A percentile compares a stretch with the other conserved stretches of the same genome.
Evolutionary conservation across 495 filamentous ascomycete genomes (phyloP).

Genomic region (Daldinia concentrica): DNA sequence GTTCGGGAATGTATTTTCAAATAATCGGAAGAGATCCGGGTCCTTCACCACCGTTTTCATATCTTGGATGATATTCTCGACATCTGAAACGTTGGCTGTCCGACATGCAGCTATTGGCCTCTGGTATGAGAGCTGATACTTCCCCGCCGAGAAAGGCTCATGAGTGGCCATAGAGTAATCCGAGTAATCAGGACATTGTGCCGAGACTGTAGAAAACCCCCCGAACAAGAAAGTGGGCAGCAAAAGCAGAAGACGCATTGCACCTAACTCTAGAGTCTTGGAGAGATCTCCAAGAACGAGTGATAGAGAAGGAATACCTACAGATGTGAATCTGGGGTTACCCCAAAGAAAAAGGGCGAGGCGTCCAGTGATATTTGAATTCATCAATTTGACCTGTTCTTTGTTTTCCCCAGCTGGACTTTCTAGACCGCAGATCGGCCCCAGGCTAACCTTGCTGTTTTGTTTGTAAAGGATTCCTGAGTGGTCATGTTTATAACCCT

Average conservation of each 20-base stretch:
- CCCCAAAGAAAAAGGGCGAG: slow-evolving; percentile 20
- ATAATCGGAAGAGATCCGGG: slow-evolving; percentile 72
- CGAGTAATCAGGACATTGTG: slow-evolving; percentile 64
- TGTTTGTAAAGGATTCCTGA: slow-evolving; percentile 26
- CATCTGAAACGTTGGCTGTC: slow-evolving; percentile 64
- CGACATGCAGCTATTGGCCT: slow-evolving; percentile 65
- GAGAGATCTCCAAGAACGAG: slow-evolving; percentile 17
- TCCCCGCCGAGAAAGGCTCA: slow-evolving; percentile 55
- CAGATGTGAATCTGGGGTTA: slow-evolving; percentile 15
- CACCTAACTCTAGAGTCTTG: slow-evolving; percentile 15
- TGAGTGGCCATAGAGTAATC: slow-evolving; percentile 58
- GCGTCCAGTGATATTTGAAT: slow-evolving; percentile 40
- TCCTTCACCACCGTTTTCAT: slow-evolving; percentile 63
- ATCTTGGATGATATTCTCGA: slow-evolving; percentile 63
- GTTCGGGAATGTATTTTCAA: slow-evolving; percentile 72
- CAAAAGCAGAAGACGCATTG: slow-evolving; percentile 34
- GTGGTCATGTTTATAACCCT: slow-evolving; percentile 36
- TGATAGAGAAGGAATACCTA: slow-evolving; percentile 5
- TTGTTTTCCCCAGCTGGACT: slow-evolving; percentile 16
- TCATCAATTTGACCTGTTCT: slow-evolving; percentile 16
- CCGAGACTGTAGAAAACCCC: slow-evolving; percentile 21
- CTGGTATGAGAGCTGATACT: slow-evolving; percentile 62
- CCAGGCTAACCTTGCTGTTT: slow-evolving; percentile 26
- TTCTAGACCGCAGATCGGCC: slow-evolving; percentile 31
- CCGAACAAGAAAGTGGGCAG: slow-evolving; percentile 33